Evolutionary conservation across 768 basidiomycete genomes (phyloP).

Genomic region (Suillus brevipes): DNA sequence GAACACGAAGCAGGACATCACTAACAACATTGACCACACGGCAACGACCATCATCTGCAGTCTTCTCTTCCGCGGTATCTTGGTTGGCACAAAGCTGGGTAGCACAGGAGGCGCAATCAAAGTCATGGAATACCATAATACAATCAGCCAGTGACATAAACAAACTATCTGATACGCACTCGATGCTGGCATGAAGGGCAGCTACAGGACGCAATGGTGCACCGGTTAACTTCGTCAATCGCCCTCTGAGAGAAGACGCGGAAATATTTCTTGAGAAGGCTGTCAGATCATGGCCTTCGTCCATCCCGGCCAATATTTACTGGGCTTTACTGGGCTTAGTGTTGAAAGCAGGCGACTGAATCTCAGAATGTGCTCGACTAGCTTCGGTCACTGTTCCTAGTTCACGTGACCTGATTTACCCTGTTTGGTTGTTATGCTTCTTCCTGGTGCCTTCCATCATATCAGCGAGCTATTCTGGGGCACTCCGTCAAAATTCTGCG

Average conservation of each 20-base stretch:
- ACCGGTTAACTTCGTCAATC: constrained; percentile 59
- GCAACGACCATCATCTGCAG: constrained; percentile 90
- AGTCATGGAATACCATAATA: not conserved
- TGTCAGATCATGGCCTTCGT: constrained; percentile 30
- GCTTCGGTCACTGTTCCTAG: not conserved
- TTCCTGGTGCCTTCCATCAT: not conserved
- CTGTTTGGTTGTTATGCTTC: not conserved
- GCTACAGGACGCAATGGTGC: constrained; percentile 63
- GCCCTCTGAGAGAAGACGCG: constrained; percentile 59
- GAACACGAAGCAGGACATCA: constrained; percentile 65
- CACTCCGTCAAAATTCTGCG: not conserved
- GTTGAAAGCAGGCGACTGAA: constrained; percentile 5
- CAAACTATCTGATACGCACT: constrained; percentile 46
- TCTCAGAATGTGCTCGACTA: not conserved
- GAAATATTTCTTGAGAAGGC: constrained; percentile 54
- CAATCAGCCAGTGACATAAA: not conserved
- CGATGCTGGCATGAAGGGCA: constrained; percentile 69
- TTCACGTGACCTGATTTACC: not conserved
- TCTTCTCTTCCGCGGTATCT: constrained; percentile 82
- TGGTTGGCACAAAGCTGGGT: constrained; percentile 78
- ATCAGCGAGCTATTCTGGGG: not conserved
- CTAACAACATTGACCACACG: constrained; percentile 81
- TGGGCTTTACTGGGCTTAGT: not conserved
- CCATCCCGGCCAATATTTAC: constrained; percentile 27
- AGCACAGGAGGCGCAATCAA: not conserved